Evolutionary conservation across 495 filamentous ascomycete species (phyloP), one percentile per base, ranked within the genome.

Genomic region (Podospora anserina): DNA sequence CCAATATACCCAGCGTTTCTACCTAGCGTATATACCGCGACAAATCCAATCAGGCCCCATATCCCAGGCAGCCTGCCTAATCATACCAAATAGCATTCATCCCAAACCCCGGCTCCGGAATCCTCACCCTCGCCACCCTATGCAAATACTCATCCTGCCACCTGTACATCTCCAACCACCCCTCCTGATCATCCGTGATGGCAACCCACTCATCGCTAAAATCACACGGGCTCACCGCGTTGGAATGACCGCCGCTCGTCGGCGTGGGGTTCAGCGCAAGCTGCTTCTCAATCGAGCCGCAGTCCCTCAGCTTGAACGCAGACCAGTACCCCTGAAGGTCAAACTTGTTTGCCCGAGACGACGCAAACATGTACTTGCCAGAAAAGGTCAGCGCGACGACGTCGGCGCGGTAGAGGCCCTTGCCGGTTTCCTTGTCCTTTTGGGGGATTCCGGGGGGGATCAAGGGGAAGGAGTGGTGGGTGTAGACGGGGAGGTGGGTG

Each of bases 71-170:
- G 16, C 23, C 16, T 18, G 39, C 15, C 71, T 82, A 94, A 79
- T 94, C 90, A 78, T 92, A 93, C 91, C 91, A 94, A 72, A 94
- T 92, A 39, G 91, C 92, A 81, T 95, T 94, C 91, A 94, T 94
- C 1, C 90, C 90, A 78, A 93, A 94, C 61, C 92, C 92, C 58
- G 88, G 89, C 80, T 95, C 91, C 16, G 87, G 86, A 64, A 95
- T 88, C 71, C 90, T 86, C 68, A 88, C 84, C 65, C 89, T 83
- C 20, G 91, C 92, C 32, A 94, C 91, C 19, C 92, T 82, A 13
- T 86, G 87, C 66, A 95, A 72, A 70, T 88, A 91, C 84, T 93
- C 92, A 54, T 93, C 89, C 70, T 87, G 82, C 88, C 90, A 95
- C 44, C 91, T 81, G 73, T 93, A 94, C 70, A 95, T 91, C 82